A percentile compares a stretch with the other conserved stretches of the same genome.
Evolutionary conservation across 257 asterid species (phyloP).

Genomic region (Solanum dulcamara): DNA sequence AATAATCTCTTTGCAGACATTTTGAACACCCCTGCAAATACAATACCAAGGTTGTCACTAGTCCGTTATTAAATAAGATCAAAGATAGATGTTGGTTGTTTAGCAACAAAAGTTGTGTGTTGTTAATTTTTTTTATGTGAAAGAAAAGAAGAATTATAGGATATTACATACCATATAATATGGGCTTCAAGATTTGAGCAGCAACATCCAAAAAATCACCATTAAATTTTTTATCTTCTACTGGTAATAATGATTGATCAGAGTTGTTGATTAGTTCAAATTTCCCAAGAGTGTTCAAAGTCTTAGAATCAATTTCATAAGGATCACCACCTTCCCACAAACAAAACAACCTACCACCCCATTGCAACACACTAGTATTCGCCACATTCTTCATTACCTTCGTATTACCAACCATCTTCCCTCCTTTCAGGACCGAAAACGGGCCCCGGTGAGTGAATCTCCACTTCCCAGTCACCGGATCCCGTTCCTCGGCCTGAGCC

Average conservation of each 20-base stretch:
- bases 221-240: neutral
- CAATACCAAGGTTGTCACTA: neutral
- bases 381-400: conserved; percentile 99
- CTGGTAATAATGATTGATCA: neutral
- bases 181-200: conserved; percentile 67
- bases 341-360: conserved; percentile 84
- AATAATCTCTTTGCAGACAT: conserved; percentile 79
- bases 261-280: conserved; percentile 23
- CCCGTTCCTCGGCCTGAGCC: conserved; percentile 89
- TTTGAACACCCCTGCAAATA: conserved; percentile 67
- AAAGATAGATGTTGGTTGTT: neutral
- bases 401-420: conserved; percentile 77
- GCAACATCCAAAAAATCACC: conserved; percentile 48
- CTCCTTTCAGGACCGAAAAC: conserved; percentile 83
- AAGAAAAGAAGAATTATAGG: neutral
- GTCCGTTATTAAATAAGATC: neutral
- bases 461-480: conserved; percentile 74
- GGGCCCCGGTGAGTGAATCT: conserved; percentile 96
- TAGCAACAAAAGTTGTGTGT: neutral
- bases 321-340: conserved; percentile 99
- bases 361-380: conserved; percentile 73
- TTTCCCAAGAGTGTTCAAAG: conserved; percentile 53
- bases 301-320: conserved; percentile 54
- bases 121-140: neutral
- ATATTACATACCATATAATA: conserved; percentile 57